Percentiles rank a stretch among this genome's conserved stretches.
Conservation (phyloP, 495 filamentous ascomycete genomes). For the Daldinia decipiens region DNA sequence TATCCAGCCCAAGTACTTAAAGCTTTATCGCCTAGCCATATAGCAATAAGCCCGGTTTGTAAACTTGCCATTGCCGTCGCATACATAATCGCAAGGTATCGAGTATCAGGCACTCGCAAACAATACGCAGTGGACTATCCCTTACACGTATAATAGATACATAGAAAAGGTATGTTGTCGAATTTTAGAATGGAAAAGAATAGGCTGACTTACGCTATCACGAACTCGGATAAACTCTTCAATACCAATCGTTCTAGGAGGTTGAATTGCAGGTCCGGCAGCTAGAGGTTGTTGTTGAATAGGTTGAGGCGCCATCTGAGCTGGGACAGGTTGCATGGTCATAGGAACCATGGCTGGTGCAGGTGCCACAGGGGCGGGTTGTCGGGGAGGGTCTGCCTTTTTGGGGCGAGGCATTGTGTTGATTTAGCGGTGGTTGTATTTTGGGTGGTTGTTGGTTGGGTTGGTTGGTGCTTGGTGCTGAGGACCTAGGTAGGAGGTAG, state of each 20-base stretch:
- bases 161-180: neutral
- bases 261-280: slow-evolving; percentile 42
- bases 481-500: neutral
- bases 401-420: slow-evolving; percentile 59
- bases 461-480: neutral
- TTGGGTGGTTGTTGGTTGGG: neutral
- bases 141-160: neutral
- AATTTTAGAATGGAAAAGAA: slow-evolving; percentile 18
- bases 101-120: neutral
- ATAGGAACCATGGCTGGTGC: slow-evolving; percentile 47
- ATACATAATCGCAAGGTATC: neutral
- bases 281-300: slow-evolving; percentile 46
- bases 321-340: slow-evolving; percentile 39
- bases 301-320: slow-evolving; percentile 42
- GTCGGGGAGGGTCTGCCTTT: slow-evolving; percentile 60
- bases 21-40: neutral
- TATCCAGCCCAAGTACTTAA: neutral
- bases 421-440: neutral
- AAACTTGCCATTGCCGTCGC: neutral
- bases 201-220: slow-evolving; percentile 58
- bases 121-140: neutral
- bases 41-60: neutral
- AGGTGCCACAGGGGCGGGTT: slow-evolving; percentile 46
- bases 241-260: slow-evolving; percentile 56
- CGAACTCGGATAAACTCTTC: slow-evolving; percentile 61